Percentiles rank a stretch among this genome's conserved stretches.
These are phyloP conservation scores for Hysterangium stoloniferum DNA, from an alignment of 768 basidiomycete species.

Conservation along the genomic window DNA sequence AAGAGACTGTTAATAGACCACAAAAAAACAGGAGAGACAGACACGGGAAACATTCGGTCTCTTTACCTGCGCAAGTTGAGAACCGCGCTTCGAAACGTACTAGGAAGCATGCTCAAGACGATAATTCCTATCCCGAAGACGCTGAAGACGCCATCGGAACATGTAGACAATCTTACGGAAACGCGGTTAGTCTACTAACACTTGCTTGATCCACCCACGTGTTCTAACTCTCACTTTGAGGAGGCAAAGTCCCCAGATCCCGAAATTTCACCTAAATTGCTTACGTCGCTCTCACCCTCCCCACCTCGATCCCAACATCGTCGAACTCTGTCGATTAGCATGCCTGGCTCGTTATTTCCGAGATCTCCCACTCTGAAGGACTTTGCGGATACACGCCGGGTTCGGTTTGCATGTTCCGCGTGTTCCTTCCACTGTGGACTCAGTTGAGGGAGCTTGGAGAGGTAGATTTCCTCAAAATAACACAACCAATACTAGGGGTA, in stretches of 20 bases:
- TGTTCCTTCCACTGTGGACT: not conserved
- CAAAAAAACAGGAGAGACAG: not conserved
- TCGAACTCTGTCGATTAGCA: constrained; percentile 42
- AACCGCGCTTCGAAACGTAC: not conserved
- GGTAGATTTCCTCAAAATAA: not conserved
- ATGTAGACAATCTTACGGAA: constrained; percentile 3
- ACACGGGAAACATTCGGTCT: not conserved
- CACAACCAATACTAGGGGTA: not conserved
- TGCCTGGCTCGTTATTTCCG: constrained; percentile 76
- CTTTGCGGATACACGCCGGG: constrained; percentile 34
- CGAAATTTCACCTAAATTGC: constrained; percentile 11
- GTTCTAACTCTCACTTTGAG: too few relatives aligned
- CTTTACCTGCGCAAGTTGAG: not conserved
- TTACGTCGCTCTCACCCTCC: constrained; percentile 27
- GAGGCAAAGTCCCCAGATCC: constrained; percentile 12
- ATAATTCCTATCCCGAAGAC: not conserved
- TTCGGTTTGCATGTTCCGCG: constrained; percentile 29
- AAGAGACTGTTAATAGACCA: not conserved
- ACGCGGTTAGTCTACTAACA: not conserved
- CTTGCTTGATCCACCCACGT: constrained; percentile 10
- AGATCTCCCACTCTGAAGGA: constrained; percentile 56
- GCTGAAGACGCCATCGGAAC: not conserved
- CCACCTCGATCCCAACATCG: constrained; percentile 28
- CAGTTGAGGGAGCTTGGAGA: not conserved
- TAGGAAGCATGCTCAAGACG: not conserved